Evolutionary conservation across 225 moss, liverwort and hornwort genomes (phyloP).

Genomic region (Physcomitrium patens): DNA sequence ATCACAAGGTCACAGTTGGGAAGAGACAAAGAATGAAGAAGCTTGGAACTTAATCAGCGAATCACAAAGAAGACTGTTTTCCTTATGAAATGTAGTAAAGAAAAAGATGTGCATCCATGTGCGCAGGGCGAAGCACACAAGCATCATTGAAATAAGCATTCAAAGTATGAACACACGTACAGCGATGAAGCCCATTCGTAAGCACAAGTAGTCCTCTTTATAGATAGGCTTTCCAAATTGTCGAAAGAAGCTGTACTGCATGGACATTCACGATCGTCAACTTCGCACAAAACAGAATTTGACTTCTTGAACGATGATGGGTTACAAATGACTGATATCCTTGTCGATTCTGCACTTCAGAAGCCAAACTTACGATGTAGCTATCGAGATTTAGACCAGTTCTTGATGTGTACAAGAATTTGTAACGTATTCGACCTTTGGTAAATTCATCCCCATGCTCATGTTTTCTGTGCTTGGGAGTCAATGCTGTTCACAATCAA

Average conservation of each 20-base stretch:
- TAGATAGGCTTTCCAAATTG: slow-evolving; percentile 70
- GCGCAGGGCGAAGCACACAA: neutral
- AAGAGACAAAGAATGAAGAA: neutral
- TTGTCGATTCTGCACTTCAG: neutral
- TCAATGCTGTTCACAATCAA: slow-evolving; percentile 25
- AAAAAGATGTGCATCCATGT: neutral
- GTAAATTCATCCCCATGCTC: slow-evolving; percentile 28
- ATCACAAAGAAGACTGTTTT: neutral
- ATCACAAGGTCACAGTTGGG: neutral
- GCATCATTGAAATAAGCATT: neutral
- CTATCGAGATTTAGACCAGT: slow-evolving; percentile 51
- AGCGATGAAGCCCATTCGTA: slow-evolving; percentile 72
- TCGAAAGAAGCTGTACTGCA: slow-evolving; percentile 83
- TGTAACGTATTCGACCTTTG: slow-evolving; percentile 37
- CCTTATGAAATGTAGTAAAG: too few relatives aligned
- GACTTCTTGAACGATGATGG: neutral
- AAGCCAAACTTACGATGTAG: slow-evolving; percentile 37
- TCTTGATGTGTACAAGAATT: slow-evolving; percentile 40
- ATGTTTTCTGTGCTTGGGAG: slow-evolving; percentile 25
- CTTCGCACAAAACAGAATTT: neutral
- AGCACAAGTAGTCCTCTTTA: slow-evolving; percentile 70
- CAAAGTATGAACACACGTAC: slow-evolving; percentile 40
- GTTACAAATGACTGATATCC: neutral
- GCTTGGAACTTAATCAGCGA: neutral
- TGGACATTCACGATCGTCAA: slow-evolving; percentile 11